These are phyloP conservation scores for Leucocoprinus sp. DNA, from an alignment of 768 basidiomycete species.

Conservation along the genomic window DNA sequence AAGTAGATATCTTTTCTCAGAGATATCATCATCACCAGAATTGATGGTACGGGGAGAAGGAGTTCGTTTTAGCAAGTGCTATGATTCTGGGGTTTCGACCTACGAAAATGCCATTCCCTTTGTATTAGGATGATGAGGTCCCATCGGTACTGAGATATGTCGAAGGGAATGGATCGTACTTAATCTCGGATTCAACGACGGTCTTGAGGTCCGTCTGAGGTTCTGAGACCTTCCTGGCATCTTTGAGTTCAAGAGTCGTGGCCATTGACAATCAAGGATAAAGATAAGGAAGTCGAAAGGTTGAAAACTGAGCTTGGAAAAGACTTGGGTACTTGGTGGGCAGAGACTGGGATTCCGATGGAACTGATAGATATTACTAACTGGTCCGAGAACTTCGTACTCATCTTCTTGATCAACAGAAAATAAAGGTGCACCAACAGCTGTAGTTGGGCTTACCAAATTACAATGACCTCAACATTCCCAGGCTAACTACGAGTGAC, in stretches of 20 bases:
- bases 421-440: too few relatives aligned
- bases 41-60: not conserved
- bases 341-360: too few relatives aligned
- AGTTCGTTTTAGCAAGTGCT: too few relatives aligned
- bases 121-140: not conserved
- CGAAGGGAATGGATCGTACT: constrained; percentile 28
- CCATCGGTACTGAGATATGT: not conserved
- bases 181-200: constrained; percentile 55
- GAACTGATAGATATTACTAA: too few relatives aligned
- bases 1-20: constrained; percentile 65
- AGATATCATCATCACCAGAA: not conserved
- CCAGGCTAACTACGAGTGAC: not conserved
- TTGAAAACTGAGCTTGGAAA: not conserved
- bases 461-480: constrained; percentile 7
- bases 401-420: too few relatives aligned
- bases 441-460: too few relatives aligned
- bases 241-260: not conserved
- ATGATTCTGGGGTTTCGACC: constrained; percentile 16
- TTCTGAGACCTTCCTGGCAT: constrained; percentile 2
- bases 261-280: not conserved
- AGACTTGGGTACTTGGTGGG: not conserved
- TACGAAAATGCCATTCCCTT: constrained; percentile 80
- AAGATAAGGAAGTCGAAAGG: not conserved
- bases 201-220: constrained; percentile 41
- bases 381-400: too few relatives aligned